Evolutionary conservation across 1,139 yeast species (phyloP).

Genomic region (Nakaseomyces glabratus): DNA sequence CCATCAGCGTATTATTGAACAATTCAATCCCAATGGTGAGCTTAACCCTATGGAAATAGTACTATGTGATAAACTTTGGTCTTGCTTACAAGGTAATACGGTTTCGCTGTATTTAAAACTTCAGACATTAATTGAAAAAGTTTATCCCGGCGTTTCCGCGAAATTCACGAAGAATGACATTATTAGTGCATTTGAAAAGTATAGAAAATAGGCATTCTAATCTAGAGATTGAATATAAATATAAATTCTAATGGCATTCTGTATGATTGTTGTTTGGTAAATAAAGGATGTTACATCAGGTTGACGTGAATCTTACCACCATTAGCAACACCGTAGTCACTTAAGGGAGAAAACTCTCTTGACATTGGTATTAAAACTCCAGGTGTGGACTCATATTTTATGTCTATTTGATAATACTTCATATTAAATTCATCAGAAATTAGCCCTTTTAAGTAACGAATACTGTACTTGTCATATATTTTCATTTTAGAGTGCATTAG

Average conservation of each 20-base stretch:
- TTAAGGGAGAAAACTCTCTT: conserved; percentile 1
- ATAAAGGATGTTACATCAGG: no score
- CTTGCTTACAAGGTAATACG: conserved; percentile 43
- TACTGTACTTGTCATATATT: neutral
- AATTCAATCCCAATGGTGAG: conserved; percentile 40
- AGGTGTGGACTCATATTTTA: neutral
- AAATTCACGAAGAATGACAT: conserved; percentile 39
- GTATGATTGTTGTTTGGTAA: no score
- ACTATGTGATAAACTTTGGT: conserved; percentile 44
- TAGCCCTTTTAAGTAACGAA: neutral
- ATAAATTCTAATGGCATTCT: no score
- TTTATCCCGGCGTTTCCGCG: conserved; percentile 36
- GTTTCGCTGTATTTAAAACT: conserved; percentile 37
- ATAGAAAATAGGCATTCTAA: conserved; percentile 16
- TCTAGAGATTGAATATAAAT: no score
- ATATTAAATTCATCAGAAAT: neutral
- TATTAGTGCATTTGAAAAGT: conserved; percentile 35
- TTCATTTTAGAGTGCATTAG: neutral
- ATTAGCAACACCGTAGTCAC: neutral
- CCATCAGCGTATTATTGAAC: conserved; percentile 48
- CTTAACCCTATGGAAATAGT: conserved; percentile 28
- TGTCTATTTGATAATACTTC: neutral
- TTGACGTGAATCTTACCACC: neutral
- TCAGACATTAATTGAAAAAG: conserved; percentile 35
- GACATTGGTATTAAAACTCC: neutral